phyloP scores from a whole-genome alignment of 2,329 filamentous ascomycete species.

The Colletotrichum zoysiae region DNA sequence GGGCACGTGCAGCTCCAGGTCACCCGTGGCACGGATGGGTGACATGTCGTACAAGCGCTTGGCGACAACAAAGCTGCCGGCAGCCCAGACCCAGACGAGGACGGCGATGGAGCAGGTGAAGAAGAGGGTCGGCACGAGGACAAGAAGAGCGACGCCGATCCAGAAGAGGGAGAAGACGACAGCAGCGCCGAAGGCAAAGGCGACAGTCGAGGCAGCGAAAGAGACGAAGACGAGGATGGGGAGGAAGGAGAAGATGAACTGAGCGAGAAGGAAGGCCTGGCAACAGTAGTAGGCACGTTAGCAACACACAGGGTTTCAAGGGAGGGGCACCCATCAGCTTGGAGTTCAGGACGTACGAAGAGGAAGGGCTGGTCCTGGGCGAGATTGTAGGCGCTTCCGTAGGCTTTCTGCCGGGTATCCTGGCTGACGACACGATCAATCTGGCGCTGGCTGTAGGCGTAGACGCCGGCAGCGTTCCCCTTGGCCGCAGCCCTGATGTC shows the following conservation, averaged over 20 bases:
- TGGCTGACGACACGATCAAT: slow-evolving; percentile 69
- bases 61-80: slow-evolving; percentile 67
- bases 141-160: slow-evolving; percentile 73
- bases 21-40: slow-evolving; percentile 44
- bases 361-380: slow-evolving; percentile 75
- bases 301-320: neutral
- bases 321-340: neutral
- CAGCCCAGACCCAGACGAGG: slow-evolving; percentile 76
- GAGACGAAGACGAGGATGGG: slow-evolving; percentile 77
- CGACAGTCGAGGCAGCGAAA: slow-evolving; percentile 72
- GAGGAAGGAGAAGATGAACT: slow-evolving; percentile 73
- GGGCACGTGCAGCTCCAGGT: slow-evolving; percentile 43
- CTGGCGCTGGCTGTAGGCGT: slow-evolving; percentile 58
- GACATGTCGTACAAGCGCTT: slow-evolving; percentile 60
- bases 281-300: slow-evolving; percentile 24
- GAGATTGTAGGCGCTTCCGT: slow-evolving; percentile 66
- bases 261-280: slow-evolving; percentile 76
- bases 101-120: slow-evolving; percentile 72
- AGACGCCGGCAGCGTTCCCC: slow-evolving; percentile 52
- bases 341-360: slow-evolving; percentile 64
- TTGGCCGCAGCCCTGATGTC: slow-evolving; percentile 47
- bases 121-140: slow-evolving; percentile 78
- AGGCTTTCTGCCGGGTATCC: slow-evolving; percentile 68
- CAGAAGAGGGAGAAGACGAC: slow-evolving; percentile 76
- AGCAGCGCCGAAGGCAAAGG: slow-evolving; percentile 72